Base-by-base conservation (phyloP, 805 yeast species). In the Kluyveromyces wickerhamii region DNA sequence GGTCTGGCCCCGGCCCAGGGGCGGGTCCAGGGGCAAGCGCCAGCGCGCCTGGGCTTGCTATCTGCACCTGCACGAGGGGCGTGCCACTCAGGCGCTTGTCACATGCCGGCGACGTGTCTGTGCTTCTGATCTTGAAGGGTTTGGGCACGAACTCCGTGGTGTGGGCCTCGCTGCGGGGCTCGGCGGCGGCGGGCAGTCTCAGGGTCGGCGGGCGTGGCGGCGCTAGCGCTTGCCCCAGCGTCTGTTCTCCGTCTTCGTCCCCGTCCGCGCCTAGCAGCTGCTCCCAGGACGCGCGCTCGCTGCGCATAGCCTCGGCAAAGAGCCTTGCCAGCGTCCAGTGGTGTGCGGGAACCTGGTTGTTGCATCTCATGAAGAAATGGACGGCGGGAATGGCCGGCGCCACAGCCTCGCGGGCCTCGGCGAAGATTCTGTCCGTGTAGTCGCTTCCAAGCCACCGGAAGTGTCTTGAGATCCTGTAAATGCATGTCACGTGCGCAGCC, bases 71-170 rank as follows among this genome's bases (percentile, higher is more conserved):
- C 27, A 30, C 16, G 8, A 40, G 36, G 16, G 32, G 31, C 5
- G 36, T 27, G 10, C 43, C 38, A 22, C 43, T 40, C 18, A 27
- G 29, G 8, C 43, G 40, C 21, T 37, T 37, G 5, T 28, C 31
- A 11, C 33, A 23, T 12, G 28, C 16, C 8, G 38, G 29, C 8
- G 32, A 17, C 21, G 37, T 7, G 9, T 21, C 30, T n/a, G 44
- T 37, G 11, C 45, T 38, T 7, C 29, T 36, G n/a, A 52, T 43
- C 32, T 47, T 47, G 36, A 48, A 43, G 7, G 54, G 49, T 27
- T 44, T 36, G 6, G 54, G 52, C 4, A 47, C 36, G 31, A 48
- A 49, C 10, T 33, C 40, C 15, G 36, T 23, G 36, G 27, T 16
- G 17, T 16, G 4, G 33, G 24, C 5, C 7, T 27, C 20, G 29